phyloP scores from a whole-genome alignment of 2,329 filamentous ascomycete genomes.

The Waltergamsia citrina region DNA sequence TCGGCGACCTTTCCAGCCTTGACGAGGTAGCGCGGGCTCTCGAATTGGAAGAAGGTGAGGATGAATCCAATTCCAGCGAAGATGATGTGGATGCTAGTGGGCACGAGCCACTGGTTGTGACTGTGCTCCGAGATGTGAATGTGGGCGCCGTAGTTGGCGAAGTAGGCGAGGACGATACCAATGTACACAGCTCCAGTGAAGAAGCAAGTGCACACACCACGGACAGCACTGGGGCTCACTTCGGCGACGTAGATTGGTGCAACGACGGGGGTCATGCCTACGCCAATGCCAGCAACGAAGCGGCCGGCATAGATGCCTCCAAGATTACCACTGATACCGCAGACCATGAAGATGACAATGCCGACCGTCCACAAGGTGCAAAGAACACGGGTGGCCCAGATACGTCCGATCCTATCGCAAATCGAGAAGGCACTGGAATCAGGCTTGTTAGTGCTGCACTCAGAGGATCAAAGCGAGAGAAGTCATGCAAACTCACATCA shows the following conservation, averaged over 20 bases:
- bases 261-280: slow-evolving; percentile 58
- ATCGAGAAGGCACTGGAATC: slow-evolving; percentile 42
- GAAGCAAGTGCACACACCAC: slow-evolving; percentile 61
- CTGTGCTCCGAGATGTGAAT: slow-evolving; percentile 37
- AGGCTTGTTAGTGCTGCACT: slow-evolving; percentile 2
- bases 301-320: slow-evolving; percentile 53
- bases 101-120: slow-evolving; percentile 50
- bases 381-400: slow-evolving; percentile 51
- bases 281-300: slow-evolving; percentile 57
- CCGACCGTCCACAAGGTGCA: slow-evolving; percentile 48
- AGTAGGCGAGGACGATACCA: slow-evolving; percentile 72
- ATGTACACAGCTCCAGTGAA: slow-evolving; percentile 54
- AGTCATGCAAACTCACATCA: slow-evolving; percentile 31
- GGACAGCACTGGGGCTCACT: slow-evolving; percentile 57
- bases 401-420: slow-evolving; percentile 51
- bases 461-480: not conserved
- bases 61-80: slow-evolving; percentile 64
- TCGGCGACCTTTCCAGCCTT: slow-evolving; percentile 52
- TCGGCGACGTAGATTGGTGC: slow-evolving; percentile 67
- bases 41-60: slow-evolving; percentile 58
- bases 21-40: slow-evolving; percentile 63
- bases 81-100: slow-evolving; percentile 68
- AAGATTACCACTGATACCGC: slow-evolving; percentile 38
- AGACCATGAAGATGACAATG: slow-evolving; percentile 48
- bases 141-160: slow-evolving; percentile 55